Conservation (phyloP, 257 asterid species). For the Penstemon barbatus region DNA sequence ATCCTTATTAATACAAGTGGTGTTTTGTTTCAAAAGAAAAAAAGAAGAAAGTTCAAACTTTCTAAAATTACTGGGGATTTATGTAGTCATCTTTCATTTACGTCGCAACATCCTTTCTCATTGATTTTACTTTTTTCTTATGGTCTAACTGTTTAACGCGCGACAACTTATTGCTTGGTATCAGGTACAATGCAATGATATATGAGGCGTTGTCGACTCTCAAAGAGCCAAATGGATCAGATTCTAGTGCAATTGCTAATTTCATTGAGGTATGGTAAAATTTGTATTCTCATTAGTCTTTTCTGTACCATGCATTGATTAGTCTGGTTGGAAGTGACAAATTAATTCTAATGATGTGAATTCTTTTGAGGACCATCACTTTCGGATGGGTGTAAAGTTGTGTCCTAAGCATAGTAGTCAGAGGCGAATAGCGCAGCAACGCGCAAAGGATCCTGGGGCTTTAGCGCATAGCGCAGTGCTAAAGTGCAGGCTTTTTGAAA, state of each 20-base stretch:
- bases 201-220: conserved; percentile 73
- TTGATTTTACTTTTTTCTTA: too few species aligned
- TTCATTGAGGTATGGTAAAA: conserved; percentile 62
- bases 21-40: too few species aligned
- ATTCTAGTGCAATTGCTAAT: conserved; percentile 57
- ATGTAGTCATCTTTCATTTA: too few species aligned
- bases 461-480: too few species aligned
- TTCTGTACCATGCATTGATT: conserved; percentile 17
- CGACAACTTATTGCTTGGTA: conserved; percentile 23
- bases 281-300: not conserved
- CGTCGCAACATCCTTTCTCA: too few species aligned
- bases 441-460: too few species aligned
- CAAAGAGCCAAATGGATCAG: conserved; percentile 69
- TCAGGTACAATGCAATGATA: conserved; percentile 71
- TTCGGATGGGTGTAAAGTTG: not conserved
- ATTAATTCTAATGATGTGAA: conserved; percentile 8
- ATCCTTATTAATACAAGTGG: too few species aligned
- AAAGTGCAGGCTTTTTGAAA: too few species aligned
- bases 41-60: too few species aligned
- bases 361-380: not conserved
- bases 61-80: too few species aligned
- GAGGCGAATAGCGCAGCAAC: too few species aligned
- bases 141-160: not conserved
- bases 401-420: too few species aligned
- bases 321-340: not conserved